Percentiles rank a stretch among this genome's conserved stretches.
phyloP scores from a whole-genome alignment of 805 yeast species.

The Yamadazyma takamatsuzukensis region DNA sequence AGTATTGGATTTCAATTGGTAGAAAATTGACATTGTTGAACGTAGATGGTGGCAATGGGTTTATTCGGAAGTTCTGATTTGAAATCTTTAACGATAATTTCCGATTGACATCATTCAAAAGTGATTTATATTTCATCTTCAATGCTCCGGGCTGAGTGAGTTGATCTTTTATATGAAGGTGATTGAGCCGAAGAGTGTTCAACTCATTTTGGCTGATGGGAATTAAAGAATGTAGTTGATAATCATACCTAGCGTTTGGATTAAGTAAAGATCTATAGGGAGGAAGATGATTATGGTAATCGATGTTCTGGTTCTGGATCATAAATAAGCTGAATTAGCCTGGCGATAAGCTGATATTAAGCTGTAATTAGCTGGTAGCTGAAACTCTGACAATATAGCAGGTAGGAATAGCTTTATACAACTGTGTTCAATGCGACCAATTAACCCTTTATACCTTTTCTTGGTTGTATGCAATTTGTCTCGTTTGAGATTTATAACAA shows the following conservation, averaged over 20 bases:
- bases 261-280: slow-evolving; percentile 51
- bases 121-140: slow-evolving; percentile 47
- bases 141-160: slow-evolving; percentile 13
- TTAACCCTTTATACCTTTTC: too few relatives aligned
- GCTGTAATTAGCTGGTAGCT: too few relatives aligned
- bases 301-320: too few relatives aligned
- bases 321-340: too few relatives aligned
- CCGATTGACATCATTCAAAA: slow-evolving; percentile 47
- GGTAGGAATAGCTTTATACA: too few relatives aligned
- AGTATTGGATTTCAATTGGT: slow-evolving; percentile 42
- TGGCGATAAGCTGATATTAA: too few relatives aligned
- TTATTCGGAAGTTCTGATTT: slow-evolving; percentile 13
- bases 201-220: slow-evolving; percentile 35
- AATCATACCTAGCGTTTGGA: slow-evolving; percentile 50
- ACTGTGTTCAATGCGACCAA: too few relatives aligned
- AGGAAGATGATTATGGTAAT: slow-evolving; percentile 37
- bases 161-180: slow-evolving; percentile 4
- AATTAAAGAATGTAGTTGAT: slow-evolving; percentile 41
- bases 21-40: slow-evolving; percentile 19
- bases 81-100: slow-evolving; percentile 34
- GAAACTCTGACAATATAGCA: too few relatives aligned
- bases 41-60: not conserved
- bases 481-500: too few relatives aligned
- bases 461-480: too few relatives aligned
- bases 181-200: slow-evolving; percentile 10